Evolutionary conservation across 106 monocot species (phyloP), one percentile per base, ranked within the genome.

Genomic region (Iris macrosiphon): DNA sequence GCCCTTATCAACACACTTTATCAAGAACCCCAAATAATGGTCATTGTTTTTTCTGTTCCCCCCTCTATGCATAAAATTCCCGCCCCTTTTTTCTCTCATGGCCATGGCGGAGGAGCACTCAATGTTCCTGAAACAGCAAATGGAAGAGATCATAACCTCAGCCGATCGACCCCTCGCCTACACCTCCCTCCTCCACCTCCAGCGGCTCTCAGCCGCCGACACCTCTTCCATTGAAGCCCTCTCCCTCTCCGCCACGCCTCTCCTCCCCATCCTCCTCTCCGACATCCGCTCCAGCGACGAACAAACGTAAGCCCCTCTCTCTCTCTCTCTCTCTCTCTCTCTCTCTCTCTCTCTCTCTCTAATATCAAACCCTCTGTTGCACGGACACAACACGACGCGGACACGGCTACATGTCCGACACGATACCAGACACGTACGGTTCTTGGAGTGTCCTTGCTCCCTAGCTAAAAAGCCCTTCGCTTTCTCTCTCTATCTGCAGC

Each of bases 151-250:
- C 45, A 47, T 27, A 43, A 23, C 63, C 54, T 6, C 21, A 8
- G 6, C 72, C 3, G 71, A 76, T 28, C 70, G 78, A 6, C 64
- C 78, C 38, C 31, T 47, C 16, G 81, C 81, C 25, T 87, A 78
- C 68, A 55, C 71, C 6, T 32, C 64, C 16, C 70, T 87, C 16
- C 71, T 82, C 40, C 64, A 67, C 17, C 60, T 87, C 56, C 71
- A 64, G 52, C 74, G 67, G n/a, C 38, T 28, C 45, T 50, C 54
- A 20, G 71, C 75, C 15, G 59, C 68, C 33, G 61, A 79, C 25
- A 55, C 67, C 21, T 61, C 68, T 9, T 30, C 58, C 15, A 59
- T 75, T 45, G 58, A 46, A 31, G 20, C 58, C 52, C 55, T 87
- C 43, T 28, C 74, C 48, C 28, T 50, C 55, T 43, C 16, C 12